These are phyloP conservation scores for Cladochytrium replicatum DNA, from an alignment of 192 early-diverging fungal genomes.

Conservation along the genomic window DNA sequence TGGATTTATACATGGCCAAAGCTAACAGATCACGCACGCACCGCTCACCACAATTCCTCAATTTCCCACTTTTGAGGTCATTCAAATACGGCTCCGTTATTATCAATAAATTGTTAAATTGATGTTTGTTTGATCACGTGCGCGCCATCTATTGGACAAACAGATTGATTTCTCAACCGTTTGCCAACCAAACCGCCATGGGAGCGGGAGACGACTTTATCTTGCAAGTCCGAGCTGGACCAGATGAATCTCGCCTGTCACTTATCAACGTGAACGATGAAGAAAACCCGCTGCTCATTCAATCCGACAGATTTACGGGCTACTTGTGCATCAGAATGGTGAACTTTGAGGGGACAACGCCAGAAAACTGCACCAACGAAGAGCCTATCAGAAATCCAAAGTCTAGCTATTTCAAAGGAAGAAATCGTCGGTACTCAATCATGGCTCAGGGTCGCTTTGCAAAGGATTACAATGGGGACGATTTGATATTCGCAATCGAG, in stretches of 20 bases:
- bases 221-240: constrained; percentile 18
- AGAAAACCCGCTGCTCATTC: constrained; percentile 20
- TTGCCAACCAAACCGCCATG: no score
- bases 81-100: no score
- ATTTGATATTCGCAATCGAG: constrained; percentile 29
- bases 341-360: constrained; percentile 26
- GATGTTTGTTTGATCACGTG: no score
- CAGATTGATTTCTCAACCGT: no score
- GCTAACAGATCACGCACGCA: no score
- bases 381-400: constrained; percentile 15
- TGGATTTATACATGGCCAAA: no score
- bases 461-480: constrained; percentile 25
- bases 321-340: constrained; percentile 24
- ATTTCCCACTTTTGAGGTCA: no score
- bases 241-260: constrained; percentile 7
- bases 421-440: constrained; percentile 29
- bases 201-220: no score
- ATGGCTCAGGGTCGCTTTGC: constrained; percentile 32
- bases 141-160: no score
- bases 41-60: no score
- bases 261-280: constrained; percentile 29
- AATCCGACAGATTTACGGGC: constrained; percentile 23
- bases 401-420: constrained; percentile 29
- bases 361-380: constrained; percentile 8
- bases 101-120: no score